Conservation (phyloP, 2,329 filamentous ascomycete genomes). For the Colletotrichum paranaense region DNA sequence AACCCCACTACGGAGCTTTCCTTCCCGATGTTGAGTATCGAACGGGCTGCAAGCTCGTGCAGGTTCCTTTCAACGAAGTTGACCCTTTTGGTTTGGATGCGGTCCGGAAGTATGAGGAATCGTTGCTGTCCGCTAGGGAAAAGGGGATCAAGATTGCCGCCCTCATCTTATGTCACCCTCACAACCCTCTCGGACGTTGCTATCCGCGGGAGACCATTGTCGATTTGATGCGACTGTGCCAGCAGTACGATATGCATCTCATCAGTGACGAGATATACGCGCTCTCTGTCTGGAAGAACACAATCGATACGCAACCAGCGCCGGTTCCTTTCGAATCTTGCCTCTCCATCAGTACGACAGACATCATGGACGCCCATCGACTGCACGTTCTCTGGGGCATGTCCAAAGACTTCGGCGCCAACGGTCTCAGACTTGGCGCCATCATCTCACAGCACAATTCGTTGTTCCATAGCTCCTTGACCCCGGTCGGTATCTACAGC, state of each 20-base stretch:
- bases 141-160: constrained; percentile 1
- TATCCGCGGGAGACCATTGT: constrained; percentile 12
- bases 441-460: constrained; percentile 38
- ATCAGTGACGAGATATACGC: constrained; percentile 63
- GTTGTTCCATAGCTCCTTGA: constrained; percentile 40
- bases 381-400: constrained; percentile 52
- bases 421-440: constrained; percentile 54
- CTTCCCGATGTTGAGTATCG: constrained; percentile 56
- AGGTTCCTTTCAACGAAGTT: constrained; percentile 14
- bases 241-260: constrained; percentile 52
- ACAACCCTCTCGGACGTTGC: constrained; percentile 47
- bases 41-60: constrained; percentile 45
- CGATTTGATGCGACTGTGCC: constrained; percentile 21
- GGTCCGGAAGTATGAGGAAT: constrained; percentile 13
- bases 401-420: constrained; percentile 54
- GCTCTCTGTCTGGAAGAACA: constrained; percentile 53
- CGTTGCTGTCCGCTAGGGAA: constrained; percentile 50
- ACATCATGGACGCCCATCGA: constrained; percentile 51
- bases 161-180: constrained; percentile 40
- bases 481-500: constrained; percentile 21
- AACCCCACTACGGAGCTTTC: constrained; percentile 62
- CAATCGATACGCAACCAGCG: constrained; percentile 49
- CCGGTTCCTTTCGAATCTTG: constrained; percentile 53
- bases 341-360: constrained; percentile 42
- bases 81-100: constrained; percentile 2